Evolutionary conservation across 2,329 filamentous ascomycete species (phyloP).

Genomic region (Alternaria triticina): DNA sequence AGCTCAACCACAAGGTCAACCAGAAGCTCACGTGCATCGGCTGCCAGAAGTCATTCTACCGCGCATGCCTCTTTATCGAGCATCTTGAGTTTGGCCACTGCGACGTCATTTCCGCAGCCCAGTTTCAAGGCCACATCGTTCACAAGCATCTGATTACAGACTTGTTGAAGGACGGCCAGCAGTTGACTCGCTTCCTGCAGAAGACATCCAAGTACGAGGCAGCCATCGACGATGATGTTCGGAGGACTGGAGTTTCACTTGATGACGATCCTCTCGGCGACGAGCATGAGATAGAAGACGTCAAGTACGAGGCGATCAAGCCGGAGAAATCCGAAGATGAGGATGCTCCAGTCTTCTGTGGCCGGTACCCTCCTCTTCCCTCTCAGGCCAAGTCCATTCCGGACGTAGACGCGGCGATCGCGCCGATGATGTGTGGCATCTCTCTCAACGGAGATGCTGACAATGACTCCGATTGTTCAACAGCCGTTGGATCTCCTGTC

Average conservation of each 20-base stretch:
- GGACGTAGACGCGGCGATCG: constrained; percentile 5
- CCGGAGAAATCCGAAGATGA: constrained; percentile 21
- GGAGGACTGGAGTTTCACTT: constrained; percentile 29
- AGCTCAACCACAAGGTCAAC: constrained; percentile 54
- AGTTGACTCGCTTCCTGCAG: constrained; percentile 31
- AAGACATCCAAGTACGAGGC: constrained; percentile 40
- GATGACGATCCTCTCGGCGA: constrained; percentile 22
- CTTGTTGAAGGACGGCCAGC: constrained; percentile 27
- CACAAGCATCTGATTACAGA: constrained; percentile 57
- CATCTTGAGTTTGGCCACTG: constrained; percentile 64
- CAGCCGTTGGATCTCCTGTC: constrained; percentile 10
- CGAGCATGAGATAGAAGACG: constrained; percentile 22
- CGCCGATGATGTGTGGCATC: constrained; percentile 16
- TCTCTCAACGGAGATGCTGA: constrained; percentile 18
- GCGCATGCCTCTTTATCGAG: constrained; percentile 57
- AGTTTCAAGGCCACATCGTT: constrained; percentile 58
- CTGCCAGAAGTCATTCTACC: constrained; percentile 57
- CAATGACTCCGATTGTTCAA: constrained; percentile 11
- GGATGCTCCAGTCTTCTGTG: neutral
- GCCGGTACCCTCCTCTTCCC: constrained; percentile 31
- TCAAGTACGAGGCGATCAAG: constrained; percentile 33
- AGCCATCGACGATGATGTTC: constrained; percentile 35
- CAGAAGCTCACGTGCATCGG: constrained; percentile 62
- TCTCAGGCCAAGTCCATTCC: constrained; percentile 1
- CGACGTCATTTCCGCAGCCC: constrained; percentile 46